These are phyloP conservation scores for Fusarium illudens DNA, from an alignment of 2,329 filamentous ascomycete genomes.

Conservation along the genomic window DNA sequence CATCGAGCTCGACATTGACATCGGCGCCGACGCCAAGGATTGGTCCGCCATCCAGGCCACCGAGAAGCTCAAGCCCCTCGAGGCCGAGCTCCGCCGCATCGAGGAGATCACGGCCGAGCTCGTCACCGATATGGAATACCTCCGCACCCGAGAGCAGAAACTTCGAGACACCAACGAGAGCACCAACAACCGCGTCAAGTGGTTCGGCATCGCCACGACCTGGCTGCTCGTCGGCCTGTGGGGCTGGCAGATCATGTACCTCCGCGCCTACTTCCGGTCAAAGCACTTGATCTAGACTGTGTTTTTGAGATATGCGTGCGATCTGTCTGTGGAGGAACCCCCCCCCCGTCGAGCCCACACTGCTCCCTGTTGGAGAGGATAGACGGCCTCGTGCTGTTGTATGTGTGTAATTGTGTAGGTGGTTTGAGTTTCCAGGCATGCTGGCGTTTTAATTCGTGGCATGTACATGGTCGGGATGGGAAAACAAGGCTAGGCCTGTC, in stretches of 20 bases:
- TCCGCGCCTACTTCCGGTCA: constrained; percentile 92
- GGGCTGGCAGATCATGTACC: constrained; percentile 97
- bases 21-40: constrained; percentile 96
- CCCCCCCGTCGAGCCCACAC: constrained; percentile 8
- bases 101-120: constrained; percentile 91
- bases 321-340: constrained; percentile 11
- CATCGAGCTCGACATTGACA: constrained; percentile 93
- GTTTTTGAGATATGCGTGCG: constrained; percentile 28
- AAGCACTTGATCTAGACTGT: constrained; percentile 52
- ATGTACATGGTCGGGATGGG: constrained; percentile 38
- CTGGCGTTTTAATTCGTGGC: constrained; percentile 41
- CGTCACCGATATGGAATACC: constrained; percentile 95
- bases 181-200: constrained; percentile 98
- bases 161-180: constrained; percentile 99
- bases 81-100: constrained; percentile 91
- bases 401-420: constrained; percentile 31
- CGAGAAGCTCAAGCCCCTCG: constrained; percentile 97
- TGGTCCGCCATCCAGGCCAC: constrained; percentile 96
- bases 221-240: constrained; percentile 88
- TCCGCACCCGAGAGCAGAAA: constrained; percentile 89
- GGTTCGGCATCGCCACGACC: constrained; percentile 96
- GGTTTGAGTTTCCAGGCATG: constrained; percentile 33
- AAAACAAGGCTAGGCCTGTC: constrained; percentile 27
- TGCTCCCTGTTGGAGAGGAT: constrained; percentile 11
- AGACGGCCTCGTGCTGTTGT: background rate